Conservation (phyloP, 805 yeast species). For the Candida railenensis region DNA sequence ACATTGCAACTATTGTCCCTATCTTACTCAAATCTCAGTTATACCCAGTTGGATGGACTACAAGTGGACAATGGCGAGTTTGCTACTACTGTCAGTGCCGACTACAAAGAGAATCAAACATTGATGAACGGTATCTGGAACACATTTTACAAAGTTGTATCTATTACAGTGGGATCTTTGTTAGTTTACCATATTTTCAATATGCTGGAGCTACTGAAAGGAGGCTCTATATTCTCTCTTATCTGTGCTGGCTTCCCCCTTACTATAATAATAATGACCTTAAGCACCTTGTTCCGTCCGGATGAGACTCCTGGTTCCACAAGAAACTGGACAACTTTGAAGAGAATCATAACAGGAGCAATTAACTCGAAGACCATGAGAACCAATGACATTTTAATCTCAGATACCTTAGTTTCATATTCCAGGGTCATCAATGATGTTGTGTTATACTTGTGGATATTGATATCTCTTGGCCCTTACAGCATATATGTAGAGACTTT, state of each 20-base stretch:
- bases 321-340: constrained; percentile 48
- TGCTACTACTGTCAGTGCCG: constrained; percentile 30
- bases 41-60: constrained; percentile 21
- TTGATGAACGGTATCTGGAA: constrained; percentile 34
- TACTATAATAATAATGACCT: background rate
- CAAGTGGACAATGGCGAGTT: constrained; percentile 28
- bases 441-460: constrained; percentile 50
- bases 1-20: constrained; percentile 42
- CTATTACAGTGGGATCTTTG: constrained; percentile 15
- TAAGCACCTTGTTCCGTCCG: background rate
- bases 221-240: background rate
- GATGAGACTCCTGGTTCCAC: background rate
- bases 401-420: constrained; percentile 85
- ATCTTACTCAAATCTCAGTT: constrained; percentile 39
- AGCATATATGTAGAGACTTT: constrained; percentile 29
- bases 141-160: constrained; percentile 27
- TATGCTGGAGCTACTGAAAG: background rate
- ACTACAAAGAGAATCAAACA: constrained; percentile 25
- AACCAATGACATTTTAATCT: constrained; percentile 75
- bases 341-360: constrained; percentile 55
- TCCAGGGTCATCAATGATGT: constrained; percentile 74
- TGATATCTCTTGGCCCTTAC: constrained; percentile 36
- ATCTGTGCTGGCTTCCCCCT: background rate
- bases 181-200: constrained; percentile 22
- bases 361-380: constrained; percentile 57